Evolutionary conservation across 2,329 filamentous ascomycete species (phyloP), one percentile per base, ranked within the genome.

Genomic region (Diaporthe nobilis): DNA sequence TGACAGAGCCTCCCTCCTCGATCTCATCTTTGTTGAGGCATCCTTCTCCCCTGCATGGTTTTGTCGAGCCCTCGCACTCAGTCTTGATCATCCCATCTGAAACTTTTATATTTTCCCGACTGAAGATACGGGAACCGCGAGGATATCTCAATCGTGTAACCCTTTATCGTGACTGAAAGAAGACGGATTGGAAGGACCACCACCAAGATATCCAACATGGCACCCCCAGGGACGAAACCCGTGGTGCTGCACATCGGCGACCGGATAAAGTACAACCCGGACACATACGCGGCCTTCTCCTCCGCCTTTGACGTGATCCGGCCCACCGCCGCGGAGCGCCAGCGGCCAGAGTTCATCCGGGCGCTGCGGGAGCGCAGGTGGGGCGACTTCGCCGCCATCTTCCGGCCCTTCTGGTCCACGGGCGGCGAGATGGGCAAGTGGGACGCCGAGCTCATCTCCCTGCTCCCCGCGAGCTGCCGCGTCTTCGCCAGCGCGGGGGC

Each of bases 241-340:
- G 89, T 92, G 78, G 92, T 97, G 76, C 90, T 97, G 79, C 93
- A 92, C 85, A 92, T 95, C 83, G 95, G 94, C 77, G 94, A 96
- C 81, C 85, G 87, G 12, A 82, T 89, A 75, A 85, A 85, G 77
- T 89, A 88, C 82, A 89, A 90, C 78, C 85, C 83, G 0, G 81
- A 84, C 1, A 88, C 86, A 0, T 89, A 88, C 78, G 82, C 82
- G 44, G 82, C 83, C 77, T 86, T 90, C 79, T 81, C 83, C 39
- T 63, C 81, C 0, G 82, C 80, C 25, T 91, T 87, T 79, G 85
- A 89, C 20, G 83, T 92, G 34, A 80, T 91, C 68, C 87, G 88
- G n/a, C 89, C 89, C 0, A 84, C 84, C 12, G 78, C 84, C 1
- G 83, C 85, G 22, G 90, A 92, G 80, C 88, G 90, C 3, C 82